These are phyloP conservation scores for Triangularia verruculosa DNA, from an alignment of 2,329 filamentous ascomycete species.

Conservation along the genomic window DNA sequence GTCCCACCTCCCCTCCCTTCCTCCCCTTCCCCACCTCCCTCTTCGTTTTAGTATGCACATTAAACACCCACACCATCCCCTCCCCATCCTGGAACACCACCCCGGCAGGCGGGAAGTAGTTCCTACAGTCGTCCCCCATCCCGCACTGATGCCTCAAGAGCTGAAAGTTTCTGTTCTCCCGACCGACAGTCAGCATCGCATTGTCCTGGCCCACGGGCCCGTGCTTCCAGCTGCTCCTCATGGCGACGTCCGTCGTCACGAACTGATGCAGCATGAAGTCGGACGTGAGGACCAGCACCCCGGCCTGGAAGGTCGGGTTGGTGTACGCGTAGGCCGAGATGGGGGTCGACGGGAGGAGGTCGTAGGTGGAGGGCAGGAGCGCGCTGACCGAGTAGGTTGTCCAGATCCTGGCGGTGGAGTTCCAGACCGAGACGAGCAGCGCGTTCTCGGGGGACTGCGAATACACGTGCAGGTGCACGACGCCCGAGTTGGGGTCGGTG, in stretches of 20 bases:
- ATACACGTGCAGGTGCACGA: background rate
- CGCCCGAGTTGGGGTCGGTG: background rate
- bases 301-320: background rate
- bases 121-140: background rate
- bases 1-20: background rate
- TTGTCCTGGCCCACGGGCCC: background rate
- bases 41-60: background rate
- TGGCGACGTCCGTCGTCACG: background rate
- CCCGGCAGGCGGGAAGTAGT: background rate
- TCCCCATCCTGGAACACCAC: background rate
- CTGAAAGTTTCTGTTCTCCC: background rate
- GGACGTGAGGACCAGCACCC: background rate
- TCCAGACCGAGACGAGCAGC: background rate
- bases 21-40: background rate
- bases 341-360: background rate
- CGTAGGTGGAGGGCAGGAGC: background rate
- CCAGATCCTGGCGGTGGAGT: background rate
- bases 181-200: background rate
- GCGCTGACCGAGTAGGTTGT: background rate
- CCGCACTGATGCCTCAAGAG: background rate
- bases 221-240: background rate
- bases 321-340: background rate
- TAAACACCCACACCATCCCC: background rate
- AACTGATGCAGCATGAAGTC: background rate
- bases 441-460: background rate